phyloP scores from a whole-genome alignment of 495 filamentous ascomycete genomes.

The Venustampulla echinocandica region DNA sequence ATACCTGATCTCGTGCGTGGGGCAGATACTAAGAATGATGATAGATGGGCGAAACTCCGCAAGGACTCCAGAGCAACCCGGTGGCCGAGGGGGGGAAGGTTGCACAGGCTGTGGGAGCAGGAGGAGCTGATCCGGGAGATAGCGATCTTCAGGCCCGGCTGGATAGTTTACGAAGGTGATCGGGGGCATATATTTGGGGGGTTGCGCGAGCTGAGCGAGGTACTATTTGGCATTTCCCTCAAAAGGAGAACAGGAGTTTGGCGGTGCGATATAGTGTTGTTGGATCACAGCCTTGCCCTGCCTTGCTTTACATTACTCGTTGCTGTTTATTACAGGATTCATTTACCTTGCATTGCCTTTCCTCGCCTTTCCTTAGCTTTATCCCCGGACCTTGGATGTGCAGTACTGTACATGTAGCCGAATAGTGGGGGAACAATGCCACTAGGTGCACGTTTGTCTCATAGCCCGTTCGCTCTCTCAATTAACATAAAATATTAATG shows the following conservation, averaged over 20 bases:
- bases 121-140: constrained; percentile 50
- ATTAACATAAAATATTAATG: too few species aligned
- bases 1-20: background rate
- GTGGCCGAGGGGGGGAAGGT: constrained; percentile 54
- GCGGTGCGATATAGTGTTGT: background rate
- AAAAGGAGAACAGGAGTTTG: background rate
- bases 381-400: too few species aligned
- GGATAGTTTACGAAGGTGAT: constrained; percentile 60
- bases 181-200: background rate
- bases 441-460: too few species aligned
- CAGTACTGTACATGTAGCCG: too few species aligned
- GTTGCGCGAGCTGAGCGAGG: too few species aligned
- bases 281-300: background rate
- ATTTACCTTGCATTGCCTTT: too few species aligned
- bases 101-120: constrained; percentile 69
- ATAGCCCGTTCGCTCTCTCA: too few species aligned
- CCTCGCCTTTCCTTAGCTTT: too few species aligned
- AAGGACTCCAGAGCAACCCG: constrained; percentile 52
- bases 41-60: constrained; percentile 73
- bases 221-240: constrained; percentile 10
- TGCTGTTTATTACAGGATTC: too few species aligned
- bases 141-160: constrained; percentile 78
- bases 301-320: too few species aligned
- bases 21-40: constrained; percentile 14
- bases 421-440: too few species aligned